Evolutionary conservation across 495 filamentous ascomycete species (phyloP).

Genomic region (Penicillium samsonianum): DNA sequence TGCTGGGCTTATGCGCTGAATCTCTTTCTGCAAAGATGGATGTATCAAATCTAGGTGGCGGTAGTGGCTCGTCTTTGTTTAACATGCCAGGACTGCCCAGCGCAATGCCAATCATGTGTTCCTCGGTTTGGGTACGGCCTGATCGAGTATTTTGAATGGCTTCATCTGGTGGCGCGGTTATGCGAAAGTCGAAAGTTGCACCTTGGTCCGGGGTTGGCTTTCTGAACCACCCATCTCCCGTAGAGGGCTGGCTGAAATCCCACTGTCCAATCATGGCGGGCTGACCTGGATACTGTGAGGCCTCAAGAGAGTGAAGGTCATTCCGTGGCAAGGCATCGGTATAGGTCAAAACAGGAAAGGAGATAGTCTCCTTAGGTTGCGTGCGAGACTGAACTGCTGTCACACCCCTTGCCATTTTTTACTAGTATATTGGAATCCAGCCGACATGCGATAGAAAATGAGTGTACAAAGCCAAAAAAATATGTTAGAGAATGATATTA

Average conservation of each 20-base stretch:
- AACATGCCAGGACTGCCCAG: conserved; percentile 54
- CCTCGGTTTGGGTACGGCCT: conserved; percentile 24
- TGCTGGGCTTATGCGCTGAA: conserved; percentile 47
- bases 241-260: conserved; percentile 28
- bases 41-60: conserved; percentile 27
- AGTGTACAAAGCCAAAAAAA: neutral
- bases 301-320: conserved; percentile 28
- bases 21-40: conserved; percentile 20
- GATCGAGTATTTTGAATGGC: conserved; percentile 19
- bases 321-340: conserved; percentile 39
- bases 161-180: conserved; percentile 37
- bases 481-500: conserved; percentile 1
- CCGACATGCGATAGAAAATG: neutral
- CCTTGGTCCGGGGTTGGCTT: conserved; percentile 18
- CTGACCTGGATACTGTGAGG: conserved; percentile 11
- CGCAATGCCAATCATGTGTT: conserved; percentile 53
- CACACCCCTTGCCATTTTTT: conserved; percentile 32
- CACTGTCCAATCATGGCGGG: conserved; percentile 16
- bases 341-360: conserved; percentile 38
- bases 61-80: conserved; percentile 20
- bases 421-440: conserved; percentile 7
- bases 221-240: conserved; percentile 25
- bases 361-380: conserved; percentile 30
- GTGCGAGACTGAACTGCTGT: conserved; percentile 36
- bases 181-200: conserved; percentile 41